A percentile compares a stretch with the other conserved stretches of the same genome.
Conservation (phyloP, 1,284 basidiomycete genomes). For the Lentinula novae-zelandiae region DNA sequence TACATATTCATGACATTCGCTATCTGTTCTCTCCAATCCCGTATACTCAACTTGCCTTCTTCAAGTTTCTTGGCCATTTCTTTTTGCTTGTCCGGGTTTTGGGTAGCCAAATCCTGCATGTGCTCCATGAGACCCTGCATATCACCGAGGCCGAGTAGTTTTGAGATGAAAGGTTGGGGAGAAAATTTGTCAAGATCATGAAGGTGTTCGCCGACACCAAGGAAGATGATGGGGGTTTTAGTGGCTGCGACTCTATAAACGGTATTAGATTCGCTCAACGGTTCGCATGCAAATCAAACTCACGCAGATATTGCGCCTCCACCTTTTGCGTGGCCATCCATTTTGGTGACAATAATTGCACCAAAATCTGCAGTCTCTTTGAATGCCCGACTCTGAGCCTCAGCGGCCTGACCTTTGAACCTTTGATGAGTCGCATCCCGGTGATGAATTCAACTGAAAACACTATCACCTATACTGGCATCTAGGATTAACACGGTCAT, state of each 20-base stretch:
- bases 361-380: conserved; percentile 98
- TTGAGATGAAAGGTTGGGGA: conserved; percentile 96
- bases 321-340: conserved; percentile 99
- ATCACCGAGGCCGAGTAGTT: conserved; percentile 93
- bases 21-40: conserved; percentile 98
- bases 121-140: conserved; percentile 97
- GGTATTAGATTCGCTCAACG: conserved; percentile 11
- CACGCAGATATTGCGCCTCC: conserved; percentile 99
- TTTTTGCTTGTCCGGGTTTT: conserved; percentile 95
- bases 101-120: conserved; percentile 91
- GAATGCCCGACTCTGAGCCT: conserved; percentile 94
- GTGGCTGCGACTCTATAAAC: conserved; percentile 87
- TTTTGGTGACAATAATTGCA: conserved; percentile 99
- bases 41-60: conserved; percentile 93
- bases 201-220: conserved; percentile 96
- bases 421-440: conserved; percentile 10
- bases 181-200: conserved; percentile 95
- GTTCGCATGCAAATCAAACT: conserved; percentile 28
- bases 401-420: conserved; percentile 87
- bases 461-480: conserved; percentile 71
- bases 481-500: conserved; percentile 91
- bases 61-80: conserved; percentile 98
- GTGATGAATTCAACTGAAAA: not conserved
- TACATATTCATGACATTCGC: conserved; percentile 97
- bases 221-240: conserved; percentile 97